Conservation (phyloP, 2,329 filamentous ascomycete species). For the Botrytis hyacinthi region DNA sequence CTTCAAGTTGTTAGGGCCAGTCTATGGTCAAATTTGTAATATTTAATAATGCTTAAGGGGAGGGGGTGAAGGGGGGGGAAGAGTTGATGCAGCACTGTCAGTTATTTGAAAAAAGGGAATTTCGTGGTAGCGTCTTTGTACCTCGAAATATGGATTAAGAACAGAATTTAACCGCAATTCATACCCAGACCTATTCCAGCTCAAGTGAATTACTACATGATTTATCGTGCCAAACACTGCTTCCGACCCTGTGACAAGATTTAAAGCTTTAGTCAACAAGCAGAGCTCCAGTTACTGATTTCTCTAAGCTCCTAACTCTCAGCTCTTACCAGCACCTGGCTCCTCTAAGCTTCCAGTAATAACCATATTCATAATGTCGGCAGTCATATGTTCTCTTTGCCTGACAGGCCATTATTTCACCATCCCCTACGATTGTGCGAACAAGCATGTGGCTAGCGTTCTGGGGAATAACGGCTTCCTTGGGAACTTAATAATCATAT, state of each 20-base stretch:
- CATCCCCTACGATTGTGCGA: too few relatives aligned
- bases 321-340: neutral
- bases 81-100: neutral
- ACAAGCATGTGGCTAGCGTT: too few relatives aligned
- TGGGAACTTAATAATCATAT: neutral
- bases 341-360: neutral
- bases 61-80: too few relatives aligned
- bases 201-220: neutral
- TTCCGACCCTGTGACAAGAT: neutral
- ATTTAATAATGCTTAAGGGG: neutral
- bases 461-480: too few relatives aligned
- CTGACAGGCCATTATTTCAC: too few relatives aligned
- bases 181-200: too few relatives aligned
- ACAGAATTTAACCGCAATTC: too few relatives aligned
- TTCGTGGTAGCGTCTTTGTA: neutral
- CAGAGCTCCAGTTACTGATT: neutral
- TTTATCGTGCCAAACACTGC: neutral
- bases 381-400: too few relatives aligned
- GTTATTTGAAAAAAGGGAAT: neutral
- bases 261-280: neutral
- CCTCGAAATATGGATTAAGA: too few relatives aligned
- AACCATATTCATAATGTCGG: neutral
- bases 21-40: neutral
- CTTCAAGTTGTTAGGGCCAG: neutral
- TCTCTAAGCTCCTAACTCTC: neutral